Evolutionary conservation across 2,329 filamentous ascomycete genomes (phyloP).

Genomic region (Fusarium incarnatum): DNA sequence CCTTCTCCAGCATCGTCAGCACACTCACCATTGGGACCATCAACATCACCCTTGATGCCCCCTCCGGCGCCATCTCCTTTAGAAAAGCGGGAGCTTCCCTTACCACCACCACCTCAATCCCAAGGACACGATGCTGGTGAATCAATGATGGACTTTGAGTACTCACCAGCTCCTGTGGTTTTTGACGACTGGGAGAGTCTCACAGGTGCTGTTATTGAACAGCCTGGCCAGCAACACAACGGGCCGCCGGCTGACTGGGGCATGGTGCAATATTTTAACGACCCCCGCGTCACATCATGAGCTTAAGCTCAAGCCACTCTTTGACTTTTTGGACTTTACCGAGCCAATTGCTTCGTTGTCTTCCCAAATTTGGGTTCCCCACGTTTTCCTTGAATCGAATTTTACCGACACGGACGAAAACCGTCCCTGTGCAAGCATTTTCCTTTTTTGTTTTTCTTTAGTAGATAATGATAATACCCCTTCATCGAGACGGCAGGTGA

Average conservation of each 20-base stretch:
- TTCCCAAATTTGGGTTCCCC: constrained; percentile 21
- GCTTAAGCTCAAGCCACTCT: constrained; percentile 27
- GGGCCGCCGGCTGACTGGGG: constrained; percentile 46
- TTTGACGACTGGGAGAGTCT: constrained; percentile 59
- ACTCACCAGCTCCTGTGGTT: constrained; percentile 52
- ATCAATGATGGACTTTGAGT: constrained; percentile 59
- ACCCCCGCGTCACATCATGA: constrained; percentile 50
- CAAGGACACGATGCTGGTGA: constrained; percentile 43
- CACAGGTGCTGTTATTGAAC: constrained; percentile 51
- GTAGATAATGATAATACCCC: constrained; percentile 53
- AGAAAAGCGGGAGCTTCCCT: constrained; percentile 54
- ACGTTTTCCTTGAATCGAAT: constrained; percentile 39
- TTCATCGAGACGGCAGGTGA: constrained; percentile 46
- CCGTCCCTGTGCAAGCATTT: constrained; percentile 39
- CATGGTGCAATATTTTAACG: constrained; percentile 53
- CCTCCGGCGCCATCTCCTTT: constrained; percentile 47
- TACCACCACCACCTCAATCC: constrained; percentile 46
- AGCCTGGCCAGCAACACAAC: constrained; percentile 44
- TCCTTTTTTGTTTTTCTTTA: constrained; percentile 36
- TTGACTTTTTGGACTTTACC: constrained; percentile 35
- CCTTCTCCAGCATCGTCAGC: constrained; percentile 51
- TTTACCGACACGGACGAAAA: constrained; percentile 16
- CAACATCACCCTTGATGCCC: constrained; percentile 50
- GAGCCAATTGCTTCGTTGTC: constrained; percentile 34
- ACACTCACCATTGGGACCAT: constrained; percentile 50